These are phyloP conservation scores for Phialocephala sp. DNA, from an alignment of 2,329 filamentous ascomycete genomes.

Conservation along the genomic window DNA sequence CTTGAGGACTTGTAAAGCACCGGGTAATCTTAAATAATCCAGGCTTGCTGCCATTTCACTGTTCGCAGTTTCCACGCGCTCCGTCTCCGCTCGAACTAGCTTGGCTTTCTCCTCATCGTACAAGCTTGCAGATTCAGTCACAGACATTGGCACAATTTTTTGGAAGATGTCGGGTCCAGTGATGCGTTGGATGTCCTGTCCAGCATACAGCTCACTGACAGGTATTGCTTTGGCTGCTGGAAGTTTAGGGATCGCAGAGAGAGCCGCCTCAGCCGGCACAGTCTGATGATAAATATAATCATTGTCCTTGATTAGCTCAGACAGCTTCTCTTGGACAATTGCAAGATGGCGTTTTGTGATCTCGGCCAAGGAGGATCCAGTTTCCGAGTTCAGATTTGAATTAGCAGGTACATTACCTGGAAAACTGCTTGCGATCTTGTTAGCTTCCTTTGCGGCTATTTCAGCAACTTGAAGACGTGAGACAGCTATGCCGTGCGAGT, in stretches of 20 bases:
- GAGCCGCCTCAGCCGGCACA: conserved; percentile 82
- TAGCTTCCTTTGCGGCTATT: conserved; percentile 76
- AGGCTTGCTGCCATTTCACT: conserved; percentile 95
- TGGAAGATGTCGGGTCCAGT: conserved; percentile 97
- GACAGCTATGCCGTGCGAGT: conserved; percentile 84
- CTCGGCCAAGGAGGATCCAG: conserved; percentile 74
- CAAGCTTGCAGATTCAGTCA: conserved; percentile 94
- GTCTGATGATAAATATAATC: conserved; percentile 98
- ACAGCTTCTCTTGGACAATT: conserved; percentile 80
- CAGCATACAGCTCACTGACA: conserved; percentile 94
- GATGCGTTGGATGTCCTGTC: conserved; percentile 95
- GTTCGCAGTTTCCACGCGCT: conserved; percentile 90
- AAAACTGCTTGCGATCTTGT: conserved; percentile 77
- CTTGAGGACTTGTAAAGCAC: conserved; percentile 88
- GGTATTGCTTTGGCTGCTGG: conserved; percentile 97
- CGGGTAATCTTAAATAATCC: conserved; percentile 90
- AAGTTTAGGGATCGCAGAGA: conserved; percentile 84
- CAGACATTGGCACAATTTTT: conserved; percentile 93
- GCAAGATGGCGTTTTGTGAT: conserved; percentile 82
- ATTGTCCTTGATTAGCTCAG: conserved; percentile 84
- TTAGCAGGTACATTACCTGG: conserved; percentile 78
- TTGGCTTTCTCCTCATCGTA: conserved; percentile 99
- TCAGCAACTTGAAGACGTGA: conserved; percentile 84
- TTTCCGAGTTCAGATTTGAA: conserved; percentile 84
- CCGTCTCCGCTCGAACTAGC: conserved; percentile 88